Base-by-base conservation (phyloP, 2,329 filamentous ascomycete genomes). In the Fusarium equiseti region DNA sequence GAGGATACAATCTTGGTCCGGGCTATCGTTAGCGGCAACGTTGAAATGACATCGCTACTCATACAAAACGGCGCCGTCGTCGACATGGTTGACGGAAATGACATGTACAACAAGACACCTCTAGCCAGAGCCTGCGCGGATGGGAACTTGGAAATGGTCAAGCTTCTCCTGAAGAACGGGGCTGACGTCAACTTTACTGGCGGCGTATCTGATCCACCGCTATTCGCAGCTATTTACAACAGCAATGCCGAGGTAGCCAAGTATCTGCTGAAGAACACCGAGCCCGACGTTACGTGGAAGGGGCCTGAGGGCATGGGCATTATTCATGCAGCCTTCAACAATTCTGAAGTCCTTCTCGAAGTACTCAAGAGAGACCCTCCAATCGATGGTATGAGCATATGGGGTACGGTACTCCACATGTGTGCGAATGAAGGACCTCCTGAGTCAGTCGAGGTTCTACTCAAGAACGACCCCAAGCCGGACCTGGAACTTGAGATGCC, bases 101-200 rank as follows among this genome's bases (percentile, higher is more conserved):
- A 16, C 2, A 5, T 5, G 6, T 40, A 6, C n/a, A 24, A 9
- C 20, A 58, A 32, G 12, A 42, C 55, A 2, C 55, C 45, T 7
- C 16, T 51, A 2, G 50, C 55, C 1, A 42, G 26, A 40, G 45
- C 55, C 11, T 50, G 20, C 8, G 8, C 4, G 16, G 20, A 18
- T 6, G 35, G 35, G 18, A 8, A 43, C 6, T 5, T 58, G 12
- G 55, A 58, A 5, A 51, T 58, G 20, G 55, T 58, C 6, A 58
- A 58, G 35, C 32, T 58, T 43, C 45, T 58, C 5, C 1, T 58
- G 1, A 12, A 58, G 7, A 58, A 24, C 10, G 18, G 10, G 4
- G 55, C 55, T 16, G 55, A 51, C 16, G 9, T 51, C 15, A 51
- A 58, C 10, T 58, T 43, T 16, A 42, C 45, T 2, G 45, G 35